Evolutionary conservation across 2,329 filamentous ascomycete genomes (phyloP), one percentile per base, ranked within the genome.

Genomic region (Venturia carpophila): DNA sequence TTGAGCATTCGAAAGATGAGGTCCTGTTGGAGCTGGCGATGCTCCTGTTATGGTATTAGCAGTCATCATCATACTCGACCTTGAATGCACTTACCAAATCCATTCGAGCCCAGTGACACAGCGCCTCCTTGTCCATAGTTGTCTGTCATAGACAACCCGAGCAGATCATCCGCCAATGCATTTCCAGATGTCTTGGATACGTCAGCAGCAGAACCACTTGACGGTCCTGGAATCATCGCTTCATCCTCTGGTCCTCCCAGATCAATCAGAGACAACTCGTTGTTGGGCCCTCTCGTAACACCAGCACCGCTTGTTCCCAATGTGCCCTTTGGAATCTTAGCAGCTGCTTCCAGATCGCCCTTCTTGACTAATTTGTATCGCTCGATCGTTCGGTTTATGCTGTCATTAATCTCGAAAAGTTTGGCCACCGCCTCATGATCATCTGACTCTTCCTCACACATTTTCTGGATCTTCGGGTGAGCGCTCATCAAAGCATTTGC

Each of bases 371-470:
- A 80, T 81, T 91, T 96, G 76, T 97, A 99, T 69, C 94, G 83
- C 77, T 97, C 91, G 65, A 97, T 91, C 1, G 94, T 99, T 68
- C 93, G 87, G 74, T 97, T 91, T 84, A 99, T 99, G 78, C 92
- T 97, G 76, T 99, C 94, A 74, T 99, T 99, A 73, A 99, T 97
- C 74, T 97, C 92, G 65, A 99, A 83, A 13, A 99, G 82, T 77
- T 96, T 96, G 55, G 92, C 90, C 6, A 99, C 94, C 5, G 94
- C 94, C 78, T 97, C 94, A 67, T 92, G 87, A 73, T 99, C 94
- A 67, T 97, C 93, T 13, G 92, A 97, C 73, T 99, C 94, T 76
- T 99, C 94, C 76, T 97, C 93, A 73, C 93, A 97, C 93, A 99
- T 99, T 78, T 91, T 97, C 75, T 97, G 93, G 69, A 99, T 97